A percentile compares a stretch with the other conserved stretches of the same genome.
Conservation (phyloP, 225 moss, liverwort and hornwort species). For the Straminergon stramineum region DNA sequence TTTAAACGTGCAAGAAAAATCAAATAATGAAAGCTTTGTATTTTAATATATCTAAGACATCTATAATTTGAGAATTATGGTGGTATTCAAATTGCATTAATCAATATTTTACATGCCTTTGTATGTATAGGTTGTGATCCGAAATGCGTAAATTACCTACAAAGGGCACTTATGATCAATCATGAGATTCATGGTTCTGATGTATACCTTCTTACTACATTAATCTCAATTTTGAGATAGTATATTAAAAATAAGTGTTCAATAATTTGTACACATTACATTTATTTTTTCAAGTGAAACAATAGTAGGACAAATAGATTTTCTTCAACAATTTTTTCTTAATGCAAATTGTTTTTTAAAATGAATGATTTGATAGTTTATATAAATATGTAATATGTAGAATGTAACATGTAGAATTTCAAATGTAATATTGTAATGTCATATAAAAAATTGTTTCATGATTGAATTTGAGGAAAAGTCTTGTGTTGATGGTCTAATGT, state of each 20-base stretch:
- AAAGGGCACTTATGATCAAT: slow-evolving; percentile 73
- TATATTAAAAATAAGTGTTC: neutral
- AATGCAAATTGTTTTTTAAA: neutral
- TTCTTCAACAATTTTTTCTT: no score
- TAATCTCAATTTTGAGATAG: neutral
- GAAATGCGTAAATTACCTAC: slow-evolving; percentile 74
- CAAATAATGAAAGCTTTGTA: no score
- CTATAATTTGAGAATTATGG: neutral
- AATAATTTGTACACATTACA: no score
- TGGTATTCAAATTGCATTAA: no score
- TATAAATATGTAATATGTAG: neutral
- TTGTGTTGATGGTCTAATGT: neutral
- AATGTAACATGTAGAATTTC: neutral
- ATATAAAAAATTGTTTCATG: neutral
- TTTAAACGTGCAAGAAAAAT: no score
- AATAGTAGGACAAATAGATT: neutral
- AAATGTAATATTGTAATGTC: neutral
- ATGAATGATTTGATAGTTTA: neutral
- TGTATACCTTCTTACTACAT: slow-evolving; percentile 4
- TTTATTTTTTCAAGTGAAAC: neutral
- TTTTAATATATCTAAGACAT: neutral
- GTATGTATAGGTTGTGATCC: slow-evolving; percentile 42
- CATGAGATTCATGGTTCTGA: slow-evolving; percentile 45
- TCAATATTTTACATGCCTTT: neutral
- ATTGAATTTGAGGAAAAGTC: neutral